phyloP scores from a whole-genome alignment of 2,329 filamentous ascomycete genomes.

The Aspergillus sojae region DNA sequence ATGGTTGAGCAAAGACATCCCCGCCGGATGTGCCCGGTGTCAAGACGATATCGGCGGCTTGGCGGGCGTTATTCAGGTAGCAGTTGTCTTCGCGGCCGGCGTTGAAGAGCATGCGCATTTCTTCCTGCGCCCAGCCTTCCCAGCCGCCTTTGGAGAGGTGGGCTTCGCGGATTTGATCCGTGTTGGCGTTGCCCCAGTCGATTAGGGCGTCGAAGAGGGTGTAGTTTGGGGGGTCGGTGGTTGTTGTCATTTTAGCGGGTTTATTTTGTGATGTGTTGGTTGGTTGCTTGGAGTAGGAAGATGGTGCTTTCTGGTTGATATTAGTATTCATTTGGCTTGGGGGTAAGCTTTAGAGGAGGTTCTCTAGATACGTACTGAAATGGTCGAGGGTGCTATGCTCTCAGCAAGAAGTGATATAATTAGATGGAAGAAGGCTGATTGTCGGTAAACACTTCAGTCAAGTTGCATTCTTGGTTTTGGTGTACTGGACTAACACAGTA shows the following conservation, averaged over 20 bases:
- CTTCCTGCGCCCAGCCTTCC: background rate
- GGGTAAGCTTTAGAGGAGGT: no score
- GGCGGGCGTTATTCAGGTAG: background rate
- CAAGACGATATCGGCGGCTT: background rate
- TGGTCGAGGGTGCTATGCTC: no score
- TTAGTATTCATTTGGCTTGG: no score
- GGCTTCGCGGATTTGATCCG: background rate
- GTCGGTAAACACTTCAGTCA: no score
- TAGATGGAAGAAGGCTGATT: no score
- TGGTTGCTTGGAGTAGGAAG: accelerated
- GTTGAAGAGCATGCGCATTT: background rate
- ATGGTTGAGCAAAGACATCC: background rate
- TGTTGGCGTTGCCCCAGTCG: background rate
- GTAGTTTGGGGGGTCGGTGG: background rate
- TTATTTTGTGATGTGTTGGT: no score
- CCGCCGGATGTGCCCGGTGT: background rate
- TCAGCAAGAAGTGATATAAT: no score
- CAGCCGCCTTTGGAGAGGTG: background rate
- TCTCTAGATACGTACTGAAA: no score
- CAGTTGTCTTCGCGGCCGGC: constrained; percentile 3
- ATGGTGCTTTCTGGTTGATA: no score
- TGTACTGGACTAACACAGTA: no score
- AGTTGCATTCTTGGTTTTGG: no score
- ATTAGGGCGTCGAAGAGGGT: background rate
- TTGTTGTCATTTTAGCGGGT: no score